Evolutionary conservation across 1,284 basidiomycete genomes (phyloP).

Genomic region (Meira nashicola): DNA sequence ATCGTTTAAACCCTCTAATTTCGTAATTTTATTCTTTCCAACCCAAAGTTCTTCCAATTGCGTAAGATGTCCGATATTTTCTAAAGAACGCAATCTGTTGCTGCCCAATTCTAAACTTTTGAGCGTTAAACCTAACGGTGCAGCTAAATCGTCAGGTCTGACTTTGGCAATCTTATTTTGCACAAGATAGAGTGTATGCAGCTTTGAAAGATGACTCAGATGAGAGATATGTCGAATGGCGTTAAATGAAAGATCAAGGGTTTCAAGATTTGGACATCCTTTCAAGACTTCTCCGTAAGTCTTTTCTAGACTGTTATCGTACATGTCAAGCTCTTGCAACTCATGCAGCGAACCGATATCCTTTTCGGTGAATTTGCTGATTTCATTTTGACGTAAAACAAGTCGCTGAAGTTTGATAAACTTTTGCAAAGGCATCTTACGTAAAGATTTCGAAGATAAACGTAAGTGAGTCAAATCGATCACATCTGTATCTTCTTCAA

Average conservation of each 20-base stretch:
- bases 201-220: constrained; percentile 58
- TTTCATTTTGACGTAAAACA: constrained; percentile 83
- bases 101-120: constrained; percentile 87
- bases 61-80: constrained; percentile 74
- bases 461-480: constrained; percentile 83
- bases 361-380: constrained; percentile 63
- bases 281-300: constrained; percentile 60
- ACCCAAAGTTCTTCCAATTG: constrained; percentile 90
- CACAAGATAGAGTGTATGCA: constrained; percentile 83
- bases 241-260: constrained; percentile 92
- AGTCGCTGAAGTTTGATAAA: constrained; percentile 71
- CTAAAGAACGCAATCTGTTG: constrained; percentile 81
- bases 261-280: constrained; percentile 62
- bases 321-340: constrained; percentile 85
- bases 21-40: constrained; percentile 63
- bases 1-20: constrained; percentile 22
- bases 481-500: constrained; percentile 33
- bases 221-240: constrained; percentile 61
- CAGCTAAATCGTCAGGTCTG: constrained; percentile 59
- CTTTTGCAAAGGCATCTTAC: constrained; percentile 61
- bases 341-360: constrained; percentile 58
- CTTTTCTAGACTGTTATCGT: constrained; percentile 77
- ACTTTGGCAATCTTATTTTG: constrained; percentile 90
- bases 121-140: constrained; percentile 63
- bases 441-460: constrained; percentile 62